phyloP scores from a whole-genome alignment of 495 filamentous ascomycete species.

The Ramalina intermedia region DNA sequence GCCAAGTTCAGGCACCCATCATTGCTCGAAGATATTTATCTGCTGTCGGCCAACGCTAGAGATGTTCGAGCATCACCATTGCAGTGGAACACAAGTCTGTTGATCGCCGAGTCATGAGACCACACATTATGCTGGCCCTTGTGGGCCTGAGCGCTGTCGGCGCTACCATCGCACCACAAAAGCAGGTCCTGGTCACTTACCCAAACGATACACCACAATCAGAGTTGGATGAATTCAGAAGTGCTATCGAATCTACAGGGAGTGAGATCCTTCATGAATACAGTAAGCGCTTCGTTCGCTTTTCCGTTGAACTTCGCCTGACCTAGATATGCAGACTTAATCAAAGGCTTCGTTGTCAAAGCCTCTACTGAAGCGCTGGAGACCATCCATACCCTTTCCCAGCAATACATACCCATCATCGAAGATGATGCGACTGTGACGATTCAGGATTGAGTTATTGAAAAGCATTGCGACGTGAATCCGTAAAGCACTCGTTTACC shows the following conservation, averaged over 20 bases:
- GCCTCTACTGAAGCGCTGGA: conserved; percentile 53
- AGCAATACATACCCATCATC: conserved; percentile 49
- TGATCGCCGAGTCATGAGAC: conserved; percentile 37
- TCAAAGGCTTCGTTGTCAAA: conserved; percentile 66
- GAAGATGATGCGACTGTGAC: conserved; percentile 61
- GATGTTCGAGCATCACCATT: no score
- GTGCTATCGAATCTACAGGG: conserved; percentile 45
- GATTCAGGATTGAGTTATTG: conserved; percentile 3
- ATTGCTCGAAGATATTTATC: no score
- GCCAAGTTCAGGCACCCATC: no score
- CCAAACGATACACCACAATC: conserved; percentile 54
- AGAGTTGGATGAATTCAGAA: conserved; percentile 53
- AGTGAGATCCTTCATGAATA: conserved; percentile 38
- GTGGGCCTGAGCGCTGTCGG: conserved; percentile 39
- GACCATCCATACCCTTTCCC: conserved; percentile 49
- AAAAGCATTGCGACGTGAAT: no score
- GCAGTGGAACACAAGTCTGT: no score
- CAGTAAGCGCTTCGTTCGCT: conserved; percentile 8
- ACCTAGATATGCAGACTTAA: no score
- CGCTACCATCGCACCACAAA: conserved; percentile 41
- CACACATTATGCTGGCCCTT: conserved; percentile 31
- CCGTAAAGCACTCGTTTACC: no score
- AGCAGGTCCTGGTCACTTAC: conserved; percentile 67
- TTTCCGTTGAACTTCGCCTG: no score
- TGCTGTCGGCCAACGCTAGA: no score